Evolutionary conservation across 768 basidiomycete genomes (phyloP).

Genomic region (Lactarius psammicola): DNA sequence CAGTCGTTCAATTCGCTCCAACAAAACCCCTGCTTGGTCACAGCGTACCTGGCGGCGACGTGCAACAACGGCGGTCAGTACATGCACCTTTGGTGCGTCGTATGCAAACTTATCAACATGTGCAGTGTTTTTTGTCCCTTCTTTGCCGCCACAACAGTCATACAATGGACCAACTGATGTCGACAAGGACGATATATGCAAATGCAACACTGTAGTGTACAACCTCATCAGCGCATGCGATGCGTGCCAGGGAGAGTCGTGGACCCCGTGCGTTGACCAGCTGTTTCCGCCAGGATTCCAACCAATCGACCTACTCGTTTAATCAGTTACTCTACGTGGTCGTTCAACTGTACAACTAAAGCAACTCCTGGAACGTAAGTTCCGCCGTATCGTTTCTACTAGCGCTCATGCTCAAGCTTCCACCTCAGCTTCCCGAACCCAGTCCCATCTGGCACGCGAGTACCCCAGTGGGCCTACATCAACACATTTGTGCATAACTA

Average conservation of each 20-base stretch:
- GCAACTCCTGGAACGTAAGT: constrained; percentile 16
- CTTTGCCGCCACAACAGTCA: constrained; percentile 6
- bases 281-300: neutral
- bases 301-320: neutral
- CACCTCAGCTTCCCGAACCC: constrained; percentile 16
- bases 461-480: constrained; percentile 53
- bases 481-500: constrained; percentile 40
- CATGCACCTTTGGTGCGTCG: neutral
- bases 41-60: constrained; percentile 1
- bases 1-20: constrained; percentile 22
- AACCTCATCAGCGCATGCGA: constrained; percentile 33
- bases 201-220: constrained; percentile 33
- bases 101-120: neutral
- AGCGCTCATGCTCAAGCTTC: neutral
- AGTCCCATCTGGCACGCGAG: constrained; percentile 43
- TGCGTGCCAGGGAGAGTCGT: constrained; percentile 29
- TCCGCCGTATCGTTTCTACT: neutral
- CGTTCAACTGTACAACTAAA: constrained; percentile 10
- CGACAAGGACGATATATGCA: constrained; percentile 23
- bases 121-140: constrained; percentile 11
- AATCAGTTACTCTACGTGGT: constrained; percentile 24
- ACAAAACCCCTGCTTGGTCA: constrained; percentile 19
- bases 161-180: constrained; percentile 17
- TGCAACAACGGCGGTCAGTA: constrained; percentile 24
- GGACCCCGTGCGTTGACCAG: constrained; percentile 21